Base-by-base conservation (phyloP, 2,329 filamentous ascomycete species). In the Graphilbum sp. region DNA sequence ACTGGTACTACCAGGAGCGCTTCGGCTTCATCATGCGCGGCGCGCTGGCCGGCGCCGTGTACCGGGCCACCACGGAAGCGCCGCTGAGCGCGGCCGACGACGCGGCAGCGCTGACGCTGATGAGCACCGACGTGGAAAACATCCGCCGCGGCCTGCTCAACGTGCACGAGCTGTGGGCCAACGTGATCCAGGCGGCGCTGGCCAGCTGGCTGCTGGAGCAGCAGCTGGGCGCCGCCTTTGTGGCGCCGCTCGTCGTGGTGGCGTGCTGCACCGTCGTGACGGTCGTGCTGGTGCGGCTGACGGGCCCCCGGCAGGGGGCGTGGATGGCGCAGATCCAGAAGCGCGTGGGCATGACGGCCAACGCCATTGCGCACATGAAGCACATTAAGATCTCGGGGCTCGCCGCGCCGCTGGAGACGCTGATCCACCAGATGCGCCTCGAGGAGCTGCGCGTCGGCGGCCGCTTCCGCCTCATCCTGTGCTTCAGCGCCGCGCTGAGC, bases 351-450 rank as follows among this genome's bases (percentile, higher is more conserved):
- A 43, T 32, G 54, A 58, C 35, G 45, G 39, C 47, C 21, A 45
- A 37, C 21, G 32, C 44, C 18, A 51, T 62, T 19, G 46, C 49
- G 2, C 51, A 49, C 35, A 60, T 63, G 51, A 62, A 60, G 42
- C 46, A 50, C 27, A 44, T 63, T 16, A 60, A 57, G 39, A 56
- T 62, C 34, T 53, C 53, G 2, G 59, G 58, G 2, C 47, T 63
- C 11, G 40, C 54, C 5, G 46, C 36, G 15, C 41, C 51, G 5
- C 42, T 60, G 2, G 47, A 49, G 17, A 39, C 45, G 3, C 43
- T 52, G 3, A 48, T 62, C 4, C 56, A 61, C 37, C 42, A 40
- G 1, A 41, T 60, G 18, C 53, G 60, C 6, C 38, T 53, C 2
- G 43, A 52, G 4, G 60, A 62, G 42, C 43, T 63, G 0, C 37